Evolutionary conservation across 148 eudicot genomes (phyloP), one percentile per base, ranked within the genome.

Genomic region (Beta vulgaris): DNA sequence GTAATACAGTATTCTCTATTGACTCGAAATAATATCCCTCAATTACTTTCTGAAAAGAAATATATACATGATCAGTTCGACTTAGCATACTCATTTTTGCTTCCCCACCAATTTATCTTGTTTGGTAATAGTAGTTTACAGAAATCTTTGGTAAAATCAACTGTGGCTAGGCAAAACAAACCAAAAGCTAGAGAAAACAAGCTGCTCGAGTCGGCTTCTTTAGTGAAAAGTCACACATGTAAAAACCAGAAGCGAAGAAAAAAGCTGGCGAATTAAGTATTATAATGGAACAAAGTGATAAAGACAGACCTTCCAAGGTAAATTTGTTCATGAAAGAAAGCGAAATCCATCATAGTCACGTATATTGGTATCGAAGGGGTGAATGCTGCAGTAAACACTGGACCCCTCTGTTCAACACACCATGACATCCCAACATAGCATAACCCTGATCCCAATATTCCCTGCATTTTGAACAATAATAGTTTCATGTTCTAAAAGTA

Each of bases 361-460:
- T 82, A 85, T 55, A 85, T 82, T 78, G 86, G 90, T 36, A 84
- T 76, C 69, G 86, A 80, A 35, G 96, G 96, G 78, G 82, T 85
- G 80, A 88, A 90, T 71, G 96, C 91, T 23, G 96, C 86, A 0
- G 96, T 88, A 73, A 90, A 90, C 15, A 90, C 89, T 0, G 92
- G 88, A 3, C 92, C 96, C 37, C 79, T 77, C 76, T 88, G 79
- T 76, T 87, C 88, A n/a, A 90, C 96, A 76, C 92, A 88, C 96
- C 96, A 90, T 23, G 92, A 73, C 86, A 90, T 87, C 36, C 90
- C 91, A 69, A 85, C 92, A 55, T 85, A 88, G 87, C 92, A 84
- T 26, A 90, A 57, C 25, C 96, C 96, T 31, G 96, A 90, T 62
- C 87, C 87, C 25, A 83, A 66, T 46, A 87, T 80, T 71, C 92